phyloP scores from a whole-genome alignment of 2,329 filamentous ascomycete genomes.

The Lecanicillium sp. region DNA sequence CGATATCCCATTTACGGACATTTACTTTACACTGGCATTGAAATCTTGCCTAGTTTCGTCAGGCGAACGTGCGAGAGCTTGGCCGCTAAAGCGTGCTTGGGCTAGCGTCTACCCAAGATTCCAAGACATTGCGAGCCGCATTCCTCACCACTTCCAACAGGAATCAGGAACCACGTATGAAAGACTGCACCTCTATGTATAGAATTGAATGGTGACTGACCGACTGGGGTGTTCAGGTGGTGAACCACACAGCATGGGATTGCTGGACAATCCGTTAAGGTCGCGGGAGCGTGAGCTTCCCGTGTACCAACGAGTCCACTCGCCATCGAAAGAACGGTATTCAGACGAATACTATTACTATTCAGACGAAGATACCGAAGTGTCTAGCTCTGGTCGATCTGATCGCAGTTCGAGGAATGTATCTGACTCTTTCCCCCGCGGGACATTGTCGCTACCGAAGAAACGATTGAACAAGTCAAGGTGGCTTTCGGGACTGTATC shows the following conservation, averaged over 20 bases:
- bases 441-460: conserved; percentile 37
- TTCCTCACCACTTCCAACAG: no score
- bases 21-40: no score
- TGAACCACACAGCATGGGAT: conserved; percentile 34
- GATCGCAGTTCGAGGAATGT: conserved; percentile 47
- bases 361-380: conserved; percentile 36
- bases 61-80: no score
- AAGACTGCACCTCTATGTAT: no score
- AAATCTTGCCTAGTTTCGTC: no score
- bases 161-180: no score
- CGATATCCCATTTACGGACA: no score
- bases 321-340: conserved; percentile 40
- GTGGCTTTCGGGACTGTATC: conserved; percentile 21
- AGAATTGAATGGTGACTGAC: background rate
- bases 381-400: conserved; percentile 34
- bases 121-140: no score
- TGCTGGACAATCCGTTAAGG: conserved; percentile 39
- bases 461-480: conserved; percentile 15
- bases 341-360: conserved; percentile 43
- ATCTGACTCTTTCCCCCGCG: conserved; percentile 34
- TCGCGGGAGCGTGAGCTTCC: conserved; percentile 41
- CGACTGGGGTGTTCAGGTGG: background rate
- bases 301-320: conserved; percentile 38
- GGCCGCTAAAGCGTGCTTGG: no score
- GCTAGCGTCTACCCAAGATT: no score